Base-by-base conservation (phyloP, 2,329 filamentous ascomycete species). In the Xylaria sp. region DNA sequence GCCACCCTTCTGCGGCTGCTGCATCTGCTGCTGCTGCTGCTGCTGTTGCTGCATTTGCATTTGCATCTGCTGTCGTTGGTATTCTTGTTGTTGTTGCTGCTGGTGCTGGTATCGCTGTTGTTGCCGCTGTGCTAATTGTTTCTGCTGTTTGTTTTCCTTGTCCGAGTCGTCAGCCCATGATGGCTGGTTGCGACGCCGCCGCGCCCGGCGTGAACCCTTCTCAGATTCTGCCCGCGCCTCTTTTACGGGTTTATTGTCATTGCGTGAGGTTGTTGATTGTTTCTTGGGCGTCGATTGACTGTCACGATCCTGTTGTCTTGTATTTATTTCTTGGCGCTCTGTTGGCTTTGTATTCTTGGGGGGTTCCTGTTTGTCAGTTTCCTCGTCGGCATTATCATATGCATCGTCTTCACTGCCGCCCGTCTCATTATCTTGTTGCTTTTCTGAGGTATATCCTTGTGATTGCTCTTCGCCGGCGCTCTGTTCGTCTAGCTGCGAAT, bases 231-330 rank as follows among this genome's bases (percentile, higher is more conserved):
- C 65, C 25, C 68, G 67, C 47, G 65, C 51, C 27, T 64, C 65
- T 48, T 67, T 68, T 11, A 43, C 46, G 3, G 68, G 62, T 49
- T 68, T 68, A 23, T 61, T 64, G 53, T 66, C 54, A 21, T 80
- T 83, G 25, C 73, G 70, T 67, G 81, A 81, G 66, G 54, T 55
- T 64, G 57, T 56, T 62, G 55, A n/a, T n/a, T 37, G 11, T 29
- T 63, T 58, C 37, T 69, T 60, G 52, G 55, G 58, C 51, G 61
- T 51, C 23, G 62, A 49, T 43, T 61, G 62, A 41, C 54, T 60
- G 23, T 69, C 59, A 23, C 21, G 17, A 6, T 54, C 49, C 31
- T 67, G 66, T 48, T 60, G 35, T 40, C 47, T 44, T 15, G 49
- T 41, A 17, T 40, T 37, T 15, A 41, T 60, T 44, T 61, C n/a